Percentiles rank a stretch among this genome's conserved stretches.
These are phyloP conservation scores for Biscutella laevigata DNA, from an alignment of 441 rosid genomes.

Conservation along the genomic window DNA sequence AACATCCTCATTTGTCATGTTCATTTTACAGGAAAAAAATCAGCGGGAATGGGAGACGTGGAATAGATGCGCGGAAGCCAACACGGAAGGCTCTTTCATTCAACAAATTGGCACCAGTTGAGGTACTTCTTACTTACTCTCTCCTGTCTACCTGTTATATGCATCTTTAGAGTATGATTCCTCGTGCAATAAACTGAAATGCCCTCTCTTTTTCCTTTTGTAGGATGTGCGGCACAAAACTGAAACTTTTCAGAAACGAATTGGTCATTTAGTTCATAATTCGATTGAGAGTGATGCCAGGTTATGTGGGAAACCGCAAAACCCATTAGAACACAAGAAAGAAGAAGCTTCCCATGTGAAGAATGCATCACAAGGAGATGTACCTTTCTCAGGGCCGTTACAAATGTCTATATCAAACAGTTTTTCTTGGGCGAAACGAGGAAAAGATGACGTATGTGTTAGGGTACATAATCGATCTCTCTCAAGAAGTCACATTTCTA, in stretches of 20 bases:
- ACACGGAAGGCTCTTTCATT: conserved; percentile 42
- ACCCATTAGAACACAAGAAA: conserved; percentile 33
- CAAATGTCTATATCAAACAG: conserved; percentile 80
- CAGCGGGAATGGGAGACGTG: conserved; percentile 66
- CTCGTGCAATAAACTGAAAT: conserved; percentile 7
- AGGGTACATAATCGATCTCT: conserved; percentile 50
- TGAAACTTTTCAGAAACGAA: conserved; percentile 30
- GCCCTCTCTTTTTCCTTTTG: conserved; percentile 11
- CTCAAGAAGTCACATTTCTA: conserved; percentile 50
- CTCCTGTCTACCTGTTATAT: neutral
- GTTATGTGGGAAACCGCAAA: conserved; percentile 37
- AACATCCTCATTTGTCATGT: conserved; percentile 3
- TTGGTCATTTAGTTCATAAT: conserved; percentile 27
- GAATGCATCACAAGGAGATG: conserved; percentile 73
- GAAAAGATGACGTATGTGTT: conserved; percentile 42
- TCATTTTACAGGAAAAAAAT: conserved; percentile 54
- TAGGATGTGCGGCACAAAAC: conserved; percentile 32
- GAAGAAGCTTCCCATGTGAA: conserved; percentile 62
- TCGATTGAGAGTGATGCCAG: conserved; percentile 35
- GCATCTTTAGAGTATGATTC: neutral
- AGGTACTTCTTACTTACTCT: conserved; percentile 36
- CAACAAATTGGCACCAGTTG: conserved; percentile 54
- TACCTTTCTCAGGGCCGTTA: conserved; percentile 76
- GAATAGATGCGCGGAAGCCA: conserved; percentile 58
- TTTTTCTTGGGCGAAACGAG: conserved; percentile 85